Base-by-base conservation (phyloP, 495 filamentous ascomycete species). In the Penicillium cataractarum region DNA sequence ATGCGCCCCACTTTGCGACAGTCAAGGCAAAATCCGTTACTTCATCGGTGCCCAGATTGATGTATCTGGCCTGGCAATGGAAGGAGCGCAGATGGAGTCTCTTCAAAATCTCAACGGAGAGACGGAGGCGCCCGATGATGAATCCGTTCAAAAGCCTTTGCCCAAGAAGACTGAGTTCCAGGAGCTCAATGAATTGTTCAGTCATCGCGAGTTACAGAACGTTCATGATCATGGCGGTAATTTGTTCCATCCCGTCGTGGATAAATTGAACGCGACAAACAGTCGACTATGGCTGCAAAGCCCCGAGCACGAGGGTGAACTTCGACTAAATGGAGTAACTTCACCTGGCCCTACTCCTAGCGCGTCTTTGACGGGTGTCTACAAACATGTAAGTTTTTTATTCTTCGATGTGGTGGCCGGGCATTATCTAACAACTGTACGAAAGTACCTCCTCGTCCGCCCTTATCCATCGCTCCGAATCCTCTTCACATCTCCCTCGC, bases 401-500 rank as follows among this genome's bases (percentile, higher is more conserved):
- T n/a, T 2, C 31, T 13, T 4, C n/a, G n/a, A n/a, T n/a, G n/a
- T n/a, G n/a, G n/a, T n/a, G n/a, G n/a, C n/a, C n/a, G n/a, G n/a
- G n/a, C n/a, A n/a, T n/a, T n/a, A n/a, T 37, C 10, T 32, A 17
- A 29, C 56, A 6, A 15, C 5, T 44, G 6, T 22, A 22, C n/a
- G 6, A 21, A 12, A 89, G 84, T 89, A 87, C 66, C 76, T 89
- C 44, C 82, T 89, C 31, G 75, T 89, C 53, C 81, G 85, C 27
- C 86, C 86, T 5, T 80, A 82, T 53, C 87, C 86, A 19, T 88
- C 85, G 8, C 81, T 89, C 6, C 83, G 85, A 31, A 83, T 89
- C 49, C 76, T 88, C 15, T 89, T 89, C 69, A 83, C 84, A 22
- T 89, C 86, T 1, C 86, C 85, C 0, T 83, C 84, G 10, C 77